Base-by-base conservation (phyloP, 306 rosid species). In the Erythrophleum fordii region DNA sequence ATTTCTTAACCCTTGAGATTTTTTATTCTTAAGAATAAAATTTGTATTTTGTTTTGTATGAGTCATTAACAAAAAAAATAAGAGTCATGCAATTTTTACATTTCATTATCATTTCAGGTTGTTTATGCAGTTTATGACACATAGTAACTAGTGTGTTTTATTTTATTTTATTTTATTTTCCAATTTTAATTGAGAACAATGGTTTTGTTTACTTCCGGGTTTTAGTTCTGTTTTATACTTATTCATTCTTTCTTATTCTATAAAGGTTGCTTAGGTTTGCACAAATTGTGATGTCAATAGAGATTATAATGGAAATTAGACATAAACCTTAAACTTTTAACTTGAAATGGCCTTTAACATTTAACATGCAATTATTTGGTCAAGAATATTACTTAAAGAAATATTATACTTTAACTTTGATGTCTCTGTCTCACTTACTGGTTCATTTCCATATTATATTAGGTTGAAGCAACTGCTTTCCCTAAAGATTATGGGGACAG, bases 61-160 rank as follows among this genome's bases (percentile, higher is more conserved):
- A 20, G 28, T 10, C 9, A 25, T 67, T 20, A 29, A 23, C 8
- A 42, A 39, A 49, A 55, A 58, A 20, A 11, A 18, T 49, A 2
- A 68, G 71, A 34, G 28, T 73, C 9, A 51, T 73, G 59, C 41
- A 59, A 48, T 26, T 35, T 42, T 75, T 69, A 37, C 12, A 10
- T 67, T 75, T 76, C 77, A 11, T 28, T 85, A 68, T 41, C 20
- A 79, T 84, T 87, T 83, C 94, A 95, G 98, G 97, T 95, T 74
- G 89, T 95, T 83, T 95, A 97, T 81, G 78, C 96, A 23, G 97
- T 91, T 80, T 96, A 98, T 78, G 99, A 93, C 84, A 89, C 99
- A 60, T 98, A 95, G 91, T 98, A 96, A 75, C 97, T 94, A 52
- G 98, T 96, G 59, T 62, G 86, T 85, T 53, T n/a, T n/a, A n/a